Base-by-base conservation (phyloP, 179 eudicot species). In the Nepenthes alata region DNA sequence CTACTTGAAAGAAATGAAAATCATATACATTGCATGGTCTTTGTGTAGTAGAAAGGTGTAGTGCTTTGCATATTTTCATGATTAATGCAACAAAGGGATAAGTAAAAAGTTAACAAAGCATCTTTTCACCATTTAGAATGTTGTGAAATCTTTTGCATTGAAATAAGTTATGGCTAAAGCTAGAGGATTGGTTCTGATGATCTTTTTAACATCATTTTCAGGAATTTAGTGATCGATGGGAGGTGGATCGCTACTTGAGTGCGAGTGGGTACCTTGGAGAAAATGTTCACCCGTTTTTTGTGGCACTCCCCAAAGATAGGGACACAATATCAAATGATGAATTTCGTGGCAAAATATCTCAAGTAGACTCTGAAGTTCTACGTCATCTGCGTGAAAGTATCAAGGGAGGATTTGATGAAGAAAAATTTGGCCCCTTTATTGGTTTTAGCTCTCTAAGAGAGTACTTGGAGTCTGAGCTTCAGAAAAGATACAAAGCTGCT, bases 231-330 rank as follows among this genome's bases (percentile, higher is more conserved):
- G 97, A 90, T 56, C 83, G 99, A 14, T 85, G 91, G 95, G 99
- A 93, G 74, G 99, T 93, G 63, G 99, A 93, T 72, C 75, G 87
- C 11, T 93, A 90, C 70, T 67, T 93, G 69, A 90, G 97, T 87
- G 96, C 99, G 58, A 87, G 87, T 75, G 99, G 99, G 58, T 93
- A 90, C 74, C 91, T 93, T 68, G 99, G 99, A 54, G 99, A 93
- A 57, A 93, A 85, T 39, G 70, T 84, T 49, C 83, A 76, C 25
- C 99, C 99, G 13, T 93, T 67, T 77, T 93, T 83, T 77, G 99
- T 93, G 57, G 97, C 99, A 44, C 79, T 93, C 58, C 99, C 99
- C 2, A 93, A 93, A 74, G 99, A 93, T 53, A 82, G 77, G 68
- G 75, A 66, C 68, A 76, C 78, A 59, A 68, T 87, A 41, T 74